Conservation (phyloP, 768 basidiomycete species). For the Phallus indusiatus region DNA sequence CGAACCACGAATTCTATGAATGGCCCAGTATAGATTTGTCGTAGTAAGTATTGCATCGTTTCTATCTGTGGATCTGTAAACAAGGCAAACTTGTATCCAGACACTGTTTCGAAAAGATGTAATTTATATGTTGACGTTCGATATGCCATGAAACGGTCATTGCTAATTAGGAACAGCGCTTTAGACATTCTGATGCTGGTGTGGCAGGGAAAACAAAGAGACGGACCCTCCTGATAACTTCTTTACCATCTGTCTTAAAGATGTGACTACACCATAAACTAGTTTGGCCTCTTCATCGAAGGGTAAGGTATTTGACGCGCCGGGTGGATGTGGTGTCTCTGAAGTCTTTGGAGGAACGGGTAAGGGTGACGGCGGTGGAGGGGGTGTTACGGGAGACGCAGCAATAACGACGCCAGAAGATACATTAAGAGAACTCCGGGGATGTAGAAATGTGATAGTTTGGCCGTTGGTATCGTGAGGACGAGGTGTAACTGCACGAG, state of each 20-base stretch:
- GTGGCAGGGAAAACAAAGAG: background rate
- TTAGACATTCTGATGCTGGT: background rate
- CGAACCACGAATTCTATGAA: slow-evolving; percentile 91
- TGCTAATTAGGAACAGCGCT: slow-evolving; percentile 34
- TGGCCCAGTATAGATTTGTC: slow-evolving; percentile 88
- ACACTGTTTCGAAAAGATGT: slow-evolving; percentile 84
- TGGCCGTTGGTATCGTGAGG: slow-evolving; percentile 22
- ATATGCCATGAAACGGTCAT: slow-evolving; percentile 87
- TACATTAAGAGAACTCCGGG: slow-evolving; percentile 58
- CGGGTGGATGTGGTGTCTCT: slow-evolving; percentile 18
- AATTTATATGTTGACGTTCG: slow-evolving; percentile 88
- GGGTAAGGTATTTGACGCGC: slow-evolving; percentile 51
- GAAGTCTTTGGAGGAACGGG: slow-evolving; percentile 17
- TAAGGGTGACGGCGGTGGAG: slow-evolving; percentile 30
- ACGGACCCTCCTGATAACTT: slow-evolving; percentile 80
- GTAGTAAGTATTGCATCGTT: slow-evolving; percentile 68
- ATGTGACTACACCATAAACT: slow-evolving; percentile 91
- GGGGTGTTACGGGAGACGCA: slow-evolving; percentile 21
- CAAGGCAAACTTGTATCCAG: slow-evolving; percentile 94
- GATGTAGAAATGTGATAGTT: slow-evolving; percentile 39
- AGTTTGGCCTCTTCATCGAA: slow-evolving; percentile 98
- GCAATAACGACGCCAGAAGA: slow-evolving; percentile 64
- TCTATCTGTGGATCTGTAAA: slow-evolving; percentile 82
- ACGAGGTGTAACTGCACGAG: slow-evolving; percentile 47
- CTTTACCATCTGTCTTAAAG: slow-evolving; percentile 88